A percentile compares a stretch with the other conserved stretches of the same genome.
These are phyloP conservation scores for Polygonum maritimum DNA, from an alignment of 148 eudicot species.

Conservation along the genomic window DNA sequence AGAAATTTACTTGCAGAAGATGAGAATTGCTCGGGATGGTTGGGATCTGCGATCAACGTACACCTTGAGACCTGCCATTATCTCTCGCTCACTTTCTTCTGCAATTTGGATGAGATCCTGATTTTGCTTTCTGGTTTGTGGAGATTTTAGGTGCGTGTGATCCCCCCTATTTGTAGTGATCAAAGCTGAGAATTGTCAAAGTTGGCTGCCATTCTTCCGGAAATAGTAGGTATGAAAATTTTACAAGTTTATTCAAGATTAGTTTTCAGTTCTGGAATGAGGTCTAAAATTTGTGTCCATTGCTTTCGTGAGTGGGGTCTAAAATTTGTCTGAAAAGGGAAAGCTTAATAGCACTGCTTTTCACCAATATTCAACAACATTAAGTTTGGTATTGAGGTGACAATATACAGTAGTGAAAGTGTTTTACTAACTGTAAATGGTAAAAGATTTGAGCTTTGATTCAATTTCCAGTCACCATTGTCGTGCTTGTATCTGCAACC, in stretches of 20 bases:
- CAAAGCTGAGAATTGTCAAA: not conserved
- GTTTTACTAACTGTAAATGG: not conserved
- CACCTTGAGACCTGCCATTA: constrained; percentile 43
- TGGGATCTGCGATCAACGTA: constrained; percentile 74
- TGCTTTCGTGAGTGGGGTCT: not conserved
- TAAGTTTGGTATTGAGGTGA: not conserved
- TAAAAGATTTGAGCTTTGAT: not conserved
- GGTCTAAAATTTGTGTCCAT: not conserved
- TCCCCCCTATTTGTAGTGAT: not conserved
- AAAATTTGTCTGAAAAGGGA: not conserved
- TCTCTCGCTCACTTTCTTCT: not conserved
- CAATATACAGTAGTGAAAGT: not conserved
- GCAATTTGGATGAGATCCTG: not conserved
- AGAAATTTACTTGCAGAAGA: constrained; percentile 61
- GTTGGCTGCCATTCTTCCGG: not conserved
- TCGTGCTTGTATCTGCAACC: too few relatives aligned
- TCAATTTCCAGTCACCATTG: not conserved
- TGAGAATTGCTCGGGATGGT: constrained; percentile 63
- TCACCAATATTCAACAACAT: not conserved
- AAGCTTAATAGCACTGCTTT: not conserved
- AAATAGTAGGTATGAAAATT: not conserved
- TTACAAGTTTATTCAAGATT: not conserved
- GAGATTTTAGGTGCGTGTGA: not conserved
- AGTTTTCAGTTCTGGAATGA: too few relatives aligned
- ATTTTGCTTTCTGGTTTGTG: not conserved